These are phyloP conservation scores for Plasmodium knowlesi DNA, from an alignment of 169 alveolate genomes.

Conservation along the genomic window DNA sequence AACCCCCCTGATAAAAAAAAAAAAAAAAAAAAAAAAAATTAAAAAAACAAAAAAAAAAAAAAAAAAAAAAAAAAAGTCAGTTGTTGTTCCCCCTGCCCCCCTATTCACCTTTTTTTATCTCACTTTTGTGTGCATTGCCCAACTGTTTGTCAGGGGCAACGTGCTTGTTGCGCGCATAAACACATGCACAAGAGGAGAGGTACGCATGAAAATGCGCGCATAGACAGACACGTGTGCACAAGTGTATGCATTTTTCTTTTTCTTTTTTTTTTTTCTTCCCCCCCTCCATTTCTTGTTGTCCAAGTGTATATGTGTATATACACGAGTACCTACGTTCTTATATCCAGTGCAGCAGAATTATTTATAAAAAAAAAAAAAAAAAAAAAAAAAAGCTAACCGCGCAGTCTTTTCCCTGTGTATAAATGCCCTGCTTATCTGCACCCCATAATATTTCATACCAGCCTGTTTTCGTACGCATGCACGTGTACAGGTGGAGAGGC, in stretches of 20 bases:
- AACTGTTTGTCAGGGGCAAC: neutral
- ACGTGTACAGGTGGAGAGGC: neutral
- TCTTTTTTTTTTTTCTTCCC: too few relatives aligned
- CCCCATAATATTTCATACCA: neutral
- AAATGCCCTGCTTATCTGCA: neutral
- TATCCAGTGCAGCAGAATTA: neutral
- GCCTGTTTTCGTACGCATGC: neutral
- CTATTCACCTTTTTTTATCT: neutral
- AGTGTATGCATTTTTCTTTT: neutral
- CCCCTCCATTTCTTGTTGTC: neutral
- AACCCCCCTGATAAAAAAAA: neutral
- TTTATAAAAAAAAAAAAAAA: neutral
- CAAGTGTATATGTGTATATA: neutral
- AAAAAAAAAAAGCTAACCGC: neutral
- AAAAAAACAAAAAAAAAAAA: too few relatives aligned
- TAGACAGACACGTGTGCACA: too few relatives aligned
- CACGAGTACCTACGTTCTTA: neutral
- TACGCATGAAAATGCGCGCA: too few relatives aligned
- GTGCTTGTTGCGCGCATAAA: neutral
- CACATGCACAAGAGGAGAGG: too few relatives aligned
- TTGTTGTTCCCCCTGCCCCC: neutral
- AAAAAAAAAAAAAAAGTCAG: neutral
- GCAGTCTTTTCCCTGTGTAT: neutral
- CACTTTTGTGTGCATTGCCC: neutral
- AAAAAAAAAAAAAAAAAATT: too few relatives aligned